Percentiles rank a stretch among this genome's conserved stretches.
Conservation (phyloP, 352 stramenopile genomes). For the Elongisporangium undulatum region DNA sequence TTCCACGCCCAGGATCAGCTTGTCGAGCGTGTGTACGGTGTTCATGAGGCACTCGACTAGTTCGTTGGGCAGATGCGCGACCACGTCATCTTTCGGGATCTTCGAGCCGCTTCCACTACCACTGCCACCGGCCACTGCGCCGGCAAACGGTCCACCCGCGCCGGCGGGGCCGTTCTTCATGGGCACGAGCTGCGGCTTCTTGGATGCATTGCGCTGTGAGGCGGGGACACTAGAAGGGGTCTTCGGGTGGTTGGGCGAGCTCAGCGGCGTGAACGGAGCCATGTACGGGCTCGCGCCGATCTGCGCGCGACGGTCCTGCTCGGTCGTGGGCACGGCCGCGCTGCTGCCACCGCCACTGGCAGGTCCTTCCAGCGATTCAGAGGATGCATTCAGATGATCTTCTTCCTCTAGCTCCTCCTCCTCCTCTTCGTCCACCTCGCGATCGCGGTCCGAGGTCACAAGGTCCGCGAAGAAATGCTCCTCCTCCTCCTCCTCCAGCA, state of each 20-base stretch:
- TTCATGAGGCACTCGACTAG: slow-evolving; percentile 52
- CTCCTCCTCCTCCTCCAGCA: slow-evolving; percentile 28
- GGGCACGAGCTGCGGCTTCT: slow-evolving; percentile 55
- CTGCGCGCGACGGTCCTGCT: slow-evolving; percentile 55
- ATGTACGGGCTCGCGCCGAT: slow-evolving; percentile 61
- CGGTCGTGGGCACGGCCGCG: slow-evolving; percentile 11
- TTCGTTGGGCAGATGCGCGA: slow-evolving; percentile 46
- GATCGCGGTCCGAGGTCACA: slow-evolving; percentile 4
- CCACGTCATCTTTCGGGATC: slow-evolving; percentile 49
- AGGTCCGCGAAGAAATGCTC: slow-evolving; percentile 29
- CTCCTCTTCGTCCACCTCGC: slow-evolving; percentile 11
- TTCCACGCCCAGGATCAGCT: slow-evolving; percentile 49
- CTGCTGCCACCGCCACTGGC: slow-evolving; percentile 3
- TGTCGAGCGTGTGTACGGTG: slow-evolving; percentile 63
- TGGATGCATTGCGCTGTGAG: slow-evolving; percentile 12
- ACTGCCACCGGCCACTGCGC: background rate
- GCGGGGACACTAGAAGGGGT: slow-evolving; percentile 35
- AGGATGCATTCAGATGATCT: background rate
- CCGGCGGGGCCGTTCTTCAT: slow-evolving; percentile 22
- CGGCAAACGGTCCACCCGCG: slow-evolving; percentile 1
- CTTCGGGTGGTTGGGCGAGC: slow-evolving; percentile 49
- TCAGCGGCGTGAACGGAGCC: slow-evolving; percentile 62
- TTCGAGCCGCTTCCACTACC: slow-evolving; percentile 18
- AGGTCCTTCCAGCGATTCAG: background rate
- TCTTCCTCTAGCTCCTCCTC: slow-evolving; percentile 4